Conservation (phyloP, 129 eudicot genomes). For the Centrapalus pauciflorus region DNA sequence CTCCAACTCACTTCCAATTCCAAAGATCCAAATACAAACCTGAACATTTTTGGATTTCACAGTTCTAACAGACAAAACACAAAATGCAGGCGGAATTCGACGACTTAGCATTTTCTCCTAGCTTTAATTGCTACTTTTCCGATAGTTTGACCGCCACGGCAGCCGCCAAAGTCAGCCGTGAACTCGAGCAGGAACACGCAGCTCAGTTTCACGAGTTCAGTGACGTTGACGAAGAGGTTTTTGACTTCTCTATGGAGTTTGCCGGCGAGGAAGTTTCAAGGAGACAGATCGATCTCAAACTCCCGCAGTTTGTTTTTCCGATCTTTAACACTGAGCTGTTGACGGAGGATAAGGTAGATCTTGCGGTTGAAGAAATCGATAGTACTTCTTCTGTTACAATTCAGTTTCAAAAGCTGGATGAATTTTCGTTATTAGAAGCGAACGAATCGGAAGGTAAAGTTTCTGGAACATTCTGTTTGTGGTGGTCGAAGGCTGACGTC, state of each 20-base stretch:
- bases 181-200: neutral
- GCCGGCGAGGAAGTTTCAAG: constrained; percentile 16
- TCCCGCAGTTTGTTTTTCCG: neutral
- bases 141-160: constrained; percentile 35
- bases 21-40: neutral
- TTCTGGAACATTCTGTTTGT: constrained; percentile 38
- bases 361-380: neutral
- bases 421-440: constrained; percentile 20
- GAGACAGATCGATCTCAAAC: constrained; percentile 35
- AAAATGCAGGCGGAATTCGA: neutral
- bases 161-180: constrained; percentile 35
- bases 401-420: no score
- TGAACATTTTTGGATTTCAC: neutral
- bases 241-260: constrained; percentile 41
- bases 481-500: constrained; percentile 13
- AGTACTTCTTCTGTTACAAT: neutral
- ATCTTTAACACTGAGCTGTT: constrained; percentile 29
- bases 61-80: constrained; percentile 1
- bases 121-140: constrained; percentile 46
- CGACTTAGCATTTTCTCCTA: constrained; percentile 27
- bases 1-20: neutral
- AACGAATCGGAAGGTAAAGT: constrained; percentile 38
- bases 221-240: constrained; percentile 32
- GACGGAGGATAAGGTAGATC: neutral
- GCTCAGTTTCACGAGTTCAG: neutral